Percentiles rank a stretch among this genome's conserved stretches.
These are phyloP conservation scores for Paragyromitra xinjiangensis DNA, from an alignment of 495 filamentous ascomycete genomes.

Conservation along the genomic window DNA sequence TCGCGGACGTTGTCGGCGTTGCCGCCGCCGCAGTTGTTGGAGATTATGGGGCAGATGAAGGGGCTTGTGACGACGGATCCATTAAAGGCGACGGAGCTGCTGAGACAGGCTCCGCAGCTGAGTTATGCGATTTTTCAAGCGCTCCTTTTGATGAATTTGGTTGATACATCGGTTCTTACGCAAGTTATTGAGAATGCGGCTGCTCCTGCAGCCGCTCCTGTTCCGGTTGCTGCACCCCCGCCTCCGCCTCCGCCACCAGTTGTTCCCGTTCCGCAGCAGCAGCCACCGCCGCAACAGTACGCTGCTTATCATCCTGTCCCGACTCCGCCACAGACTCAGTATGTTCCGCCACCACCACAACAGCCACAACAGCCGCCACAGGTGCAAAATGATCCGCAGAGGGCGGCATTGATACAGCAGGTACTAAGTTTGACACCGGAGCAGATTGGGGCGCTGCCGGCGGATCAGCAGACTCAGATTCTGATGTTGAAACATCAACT, in stretches of 20 bases:
- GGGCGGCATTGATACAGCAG: conserved; percentile 55
- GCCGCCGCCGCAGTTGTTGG: conserved; percentile 86
- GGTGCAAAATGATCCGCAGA: conserved; percentile 47
- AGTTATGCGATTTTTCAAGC: conserved; percentile 96
- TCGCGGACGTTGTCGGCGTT: conserved; percentile 85
- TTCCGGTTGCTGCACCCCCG: conserved; percentile 19
- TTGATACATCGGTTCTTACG: conserved; percentile 65
- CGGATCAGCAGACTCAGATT: conserved; percentile 57
- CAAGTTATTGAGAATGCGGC: conserved; percentile 57
- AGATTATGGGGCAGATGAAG: conserved; percentile 95
- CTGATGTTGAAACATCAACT: conserved; percentile 56
- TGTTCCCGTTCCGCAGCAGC: conserved; percentile 30
- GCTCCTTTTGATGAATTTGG: conserved; percentile 89
- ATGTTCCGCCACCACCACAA: conserved; percentile 45
- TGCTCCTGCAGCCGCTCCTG: conserved; percentile 30
- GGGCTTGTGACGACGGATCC: conserved; percentile 81
- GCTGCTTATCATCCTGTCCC: conserved; percentile 32
- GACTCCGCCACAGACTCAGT: conserved; percentile 39
- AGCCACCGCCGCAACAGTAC: conserved; percentile 36
- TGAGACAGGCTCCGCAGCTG: conserved; percentile 89
- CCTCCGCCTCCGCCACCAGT: conserved; percentile 47
- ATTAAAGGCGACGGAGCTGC: conserved; percentile 82
- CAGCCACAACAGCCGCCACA: conserved; percentile 39
- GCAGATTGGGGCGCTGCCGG: conserved; percentile 54
- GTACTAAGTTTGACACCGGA: conserved; percentile 57